Evolutionary conservation across 148 eudicot species (phyloP).

Genomic region (Diospyros kaki): DNA sequence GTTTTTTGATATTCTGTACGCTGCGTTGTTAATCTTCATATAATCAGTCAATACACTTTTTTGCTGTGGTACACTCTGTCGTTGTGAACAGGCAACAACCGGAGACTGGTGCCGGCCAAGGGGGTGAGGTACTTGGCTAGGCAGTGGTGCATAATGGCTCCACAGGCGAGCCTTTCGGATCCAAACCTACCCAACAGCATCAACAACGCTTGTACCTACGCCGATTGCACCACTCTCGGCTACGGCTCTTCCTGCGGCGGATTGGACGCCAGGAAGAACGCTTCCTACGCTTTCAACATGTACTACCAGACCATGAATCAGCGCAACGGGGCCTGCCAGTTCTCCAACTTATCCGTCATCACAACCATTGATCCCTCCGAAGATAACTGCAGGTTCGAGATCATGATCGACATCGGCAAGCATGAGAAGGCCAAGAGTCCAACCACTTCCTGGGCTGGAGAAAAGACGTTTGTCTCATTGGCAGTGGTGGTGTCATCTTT

Average conservation of each 20-base stretch:
- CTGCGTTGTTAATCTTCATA: no score
- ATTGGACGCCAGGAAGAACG: slow-evolving; percentile 63
- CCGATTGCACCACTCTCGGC: slow-evolving; percentile 87
- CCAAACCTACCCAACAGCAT: slow-evolving; percentile 43
- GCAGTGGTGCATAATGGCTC: slow-evolving; percentile 81
- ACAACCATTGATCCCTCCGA: slow-evolving; percentile 68
- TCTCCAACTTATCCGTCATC: slow-evolving; percentile 44
- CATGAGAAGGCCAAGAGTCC: slow-evolving; percentile 28
- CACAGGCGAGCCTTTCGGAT: slow-evolving; percentile 48
- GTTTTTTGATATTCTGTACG: no score
- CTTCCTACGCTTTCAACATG: slow-evolving; percentile 79
- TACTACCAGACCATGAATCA: slow-evolving; percentile 83
- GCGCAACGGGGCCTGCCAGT: slow-evolving; percentile 49
- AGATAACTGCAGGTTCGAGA: slow-evolving; percentile 53
- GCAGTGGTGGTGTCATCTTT: neutral
- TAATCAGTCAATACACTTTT: no score
- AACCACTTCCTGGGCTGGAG: slow-evolving; percentile 6
- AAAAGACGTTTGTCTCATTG: neutral
- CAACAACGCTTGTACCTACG: slow-evolving; percentile 59
- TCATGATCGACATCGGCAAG: slow-evolving; percentile 61
- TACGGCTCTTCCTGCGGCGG: slow-evolving; percentile 67
- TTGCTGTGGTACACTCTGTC: no score
- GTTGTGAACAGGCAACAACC: neutral
- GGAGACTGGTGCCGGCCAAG: slow-evolving; percentile 50
- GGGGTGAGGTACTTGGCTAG: slow-evolving; percentile 62